Conservation (phyloP, 169 alveolate species). For the Toxoplasma gondii region DNA sequence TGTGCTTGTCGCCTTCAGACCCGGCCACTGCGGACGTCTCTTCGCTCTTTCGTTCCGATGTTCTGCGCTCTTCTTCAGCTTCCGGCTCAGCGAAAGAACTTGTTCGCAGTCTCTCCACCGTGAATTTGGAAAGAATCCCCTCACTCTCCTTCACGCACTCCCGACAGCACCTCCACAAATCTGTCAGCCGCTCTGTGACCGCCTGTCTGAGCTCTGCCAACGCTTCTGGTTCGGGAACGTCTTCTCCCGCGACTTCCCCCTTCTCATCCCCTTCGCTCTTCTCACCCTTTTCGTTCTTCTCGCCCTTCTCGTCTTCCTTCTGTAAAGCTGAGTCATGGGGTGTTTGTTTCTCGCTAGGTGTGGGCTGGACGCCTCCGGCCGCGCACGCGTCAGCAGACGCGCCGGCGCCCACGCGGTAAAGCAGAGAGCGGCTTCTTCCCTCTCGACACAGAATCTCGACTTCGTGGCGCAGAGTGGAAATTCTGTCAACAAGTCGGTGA, state of each 20-base stretch:
- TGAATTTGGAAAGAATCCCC: background rate
- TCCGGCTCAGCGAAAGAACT: no score
- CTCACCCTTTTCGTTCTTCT: no score
- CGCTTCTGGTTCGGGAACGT: background rate
- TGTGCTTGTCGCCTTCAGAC: background rate
- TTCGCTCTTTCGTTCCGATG: no score
- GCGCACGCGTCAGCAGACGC: background rate
- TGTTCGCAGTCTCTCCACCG: background rate
- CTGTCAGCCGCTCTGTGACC: slow-evolving; percentile 38
- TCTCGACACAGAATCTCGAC: slow-evolving; percentile 42
- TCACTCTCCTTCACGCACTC: slow-evolving; percentile 29
- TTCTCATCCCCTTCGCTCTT: background rate
- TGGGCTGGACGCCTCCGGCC: background rate
- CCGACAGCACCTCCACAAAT: slow-evolving; percentile 61
- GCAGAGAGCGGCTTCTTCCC: background rate
- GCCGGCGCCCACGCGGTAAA: slow-evolving; percentile 2
- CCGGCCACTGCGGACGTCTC: no score
- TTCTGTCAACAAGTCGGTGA: slow-evolving; percentile 21
- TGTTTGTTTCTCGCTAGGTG: no score
- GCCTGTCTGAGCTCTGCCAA: slow-evolving; percentile 42
- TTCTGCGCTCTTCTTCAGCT: no score
- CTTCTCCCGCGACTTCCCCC: background rate
- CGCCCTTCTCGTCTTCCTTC: background rate
- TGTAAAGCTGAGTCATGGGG: no score
- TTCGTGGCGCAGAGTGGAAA: slow-evolving; percentile 37